Percentiles rank a stretch among this genome's conserved stretches.
Evolutionary conservation across 1,284 basidiomycete species (phyloP).

Genomic region (Cryptococcus floricola): DNA sequence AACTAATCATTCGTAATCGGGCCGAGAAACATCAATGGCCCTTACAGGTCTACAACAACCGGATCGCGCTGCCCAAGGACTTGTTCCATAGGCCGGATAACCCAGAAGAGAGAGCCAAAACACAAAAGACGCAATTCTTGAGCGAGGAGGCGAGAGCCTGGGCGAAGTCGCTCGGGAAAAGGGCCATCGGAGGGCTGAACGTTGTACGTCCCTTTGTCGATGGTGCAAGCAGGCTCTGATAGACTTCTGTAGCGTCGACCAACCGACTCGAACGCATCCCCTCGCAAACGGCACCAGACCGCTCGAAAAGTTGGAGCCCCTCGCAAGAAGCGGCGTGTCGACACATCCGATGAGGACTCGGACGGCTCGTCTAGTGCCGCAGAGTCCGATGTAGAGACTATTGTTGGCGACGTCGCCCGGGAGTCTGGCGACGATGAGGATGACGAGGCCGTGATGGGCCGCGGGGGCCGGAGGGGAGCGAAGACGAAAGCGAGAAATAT

Average conservation of each 20-base stretch:
- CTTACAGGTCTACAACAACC: constrained; percentile 73
- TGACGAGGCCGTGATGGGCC: constrained; percentile 28
- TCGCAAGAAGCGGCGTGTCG: constrained; percentile 7
- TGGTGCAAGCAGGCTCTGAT: neutral
- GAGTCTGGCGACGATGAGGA: constrained; percentile 17
- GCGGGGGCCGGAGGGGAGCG: constrained; percentile 40
- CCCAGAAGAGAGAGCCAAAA: constrained; percentile 20
- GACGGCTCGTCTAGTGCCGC: constrained; percentile 6
- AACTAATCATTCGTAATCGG: constrained; percentile 72
- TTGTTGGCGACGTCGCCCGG: constrained; percentile 16
- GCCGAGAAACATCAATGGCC: constrained; percentile 69
- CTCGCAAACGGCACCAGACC: constrained; percentile 12
- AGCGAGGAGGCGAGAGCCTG: constrained; percentile 27
- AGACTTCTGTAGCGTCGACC: constrained; percentile 4
- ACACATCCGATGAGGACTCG: constrained; percentile 22
- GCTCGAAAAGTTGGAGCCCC: neutral
- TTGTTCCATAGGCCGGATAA: constrained; percentile 57
- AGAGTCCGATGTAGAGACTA: constrained; percentile 6
- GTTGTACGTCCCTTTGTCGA: constrained; percentile 10
- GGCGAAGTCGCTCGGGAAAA: constrained; percentile 24
- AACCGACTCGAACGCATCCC: constrained; percentile 6
- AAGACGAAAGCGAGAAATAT: constrained; percentile 44
- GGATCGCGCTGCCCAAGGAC: constrained; percentile 73
- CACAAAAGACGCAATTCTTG: constrained; percentile 30
- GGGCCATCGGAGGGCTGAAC: constrained; percentile 6